Conservation (phyloP, 306 rosid genomes). For the Cercis canadensis region DNA sequence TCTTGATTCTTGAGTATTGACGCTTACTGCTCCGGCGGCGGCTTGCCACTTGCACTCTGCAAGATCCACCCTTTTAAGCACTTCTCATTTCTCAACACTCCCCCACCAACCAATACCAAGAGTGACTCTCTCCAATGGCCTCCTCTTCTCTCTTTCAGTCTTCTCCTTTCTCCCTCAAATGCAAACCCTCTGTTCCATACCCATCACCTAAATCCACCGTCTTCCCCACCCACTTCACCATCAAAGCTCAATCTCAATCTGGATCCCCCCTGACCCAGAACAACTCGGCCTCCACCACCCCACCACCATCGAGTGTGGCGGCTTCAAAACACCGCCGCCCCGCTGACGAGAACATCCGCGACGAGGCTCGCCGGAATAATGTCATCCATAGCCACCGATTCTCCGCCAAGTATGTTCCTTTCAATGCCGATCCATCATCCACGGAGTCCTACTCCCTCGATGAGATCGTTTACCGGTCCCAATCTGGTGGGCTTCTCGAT, state of each 20-base stretch:
- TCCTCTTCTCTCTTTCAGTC: slow-evolving; percentile 34
- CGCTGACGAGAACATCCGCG: slow-evolving; percentile 49
- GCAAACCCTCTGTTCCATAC: background rate
- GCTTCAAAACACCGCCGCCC: slow-evolving; percentile 44
- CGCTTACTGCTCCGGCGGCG: no score
- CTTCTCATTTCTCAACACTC: no score
- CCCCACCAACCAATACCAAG: no score
- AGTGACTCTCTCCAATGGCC: slow-evolving; percentile 35
- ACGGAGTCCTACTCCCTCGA: slow-evolving; percentile 54
- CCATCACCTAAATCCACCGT: slow-evolving; percentile 27
- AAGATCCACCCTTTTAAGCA: no score
- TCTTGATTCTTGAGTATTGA: no score
- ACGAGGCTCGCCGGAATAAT: slow-evolving; percentile 43
- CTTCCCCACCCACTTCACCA: background rate
- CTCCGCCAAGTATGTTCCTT: background rate
- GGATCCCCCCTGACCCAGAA: no score
- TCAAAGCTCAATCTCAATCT: slow-evolving; percentile 6
- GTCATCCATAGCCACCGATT: background rate
- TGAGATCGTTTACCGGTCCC: slow-evolving; percentile 56
- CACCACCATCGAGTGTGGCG: background rate
- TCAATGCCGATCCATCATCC: background rate
- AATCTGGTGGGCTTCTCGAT: slow-evolving; percentile 53
- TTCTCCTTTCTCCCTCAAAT: slow-evolving; percentile 22
- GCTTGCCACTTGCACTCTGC: no score
- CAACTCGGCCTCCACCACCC: background rate